Conservation (phyloP, 2,329 filamentous ascomycete species). For the Fusarium subtropicale region DNA sequence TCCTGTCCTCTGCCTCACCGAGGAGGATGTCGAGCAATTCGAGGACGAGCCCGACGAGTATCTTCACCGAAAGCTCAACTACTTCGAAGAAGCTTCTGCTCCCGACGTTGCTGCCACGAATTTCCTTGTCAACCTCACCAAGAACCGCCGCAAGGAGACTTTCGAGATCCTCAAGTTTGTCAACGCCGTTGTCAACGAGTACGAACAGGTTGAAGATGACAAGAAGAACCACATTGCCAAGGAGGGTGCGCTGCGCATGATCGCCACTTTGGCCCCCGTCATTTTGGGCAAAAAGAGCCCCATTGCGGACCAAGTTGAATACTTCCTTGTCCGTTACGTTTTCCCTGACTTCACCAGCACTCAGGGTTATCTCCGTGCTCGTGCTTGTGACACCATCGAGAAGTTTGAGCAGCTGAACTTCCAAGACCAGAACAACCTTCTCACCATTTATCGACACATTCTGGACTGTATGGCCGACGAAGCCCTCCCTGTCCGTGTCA, state of each 20-base stretch:
- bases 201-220: constrained; percentile 84
- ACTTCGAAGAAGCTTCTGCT: constrained; percentile 95
- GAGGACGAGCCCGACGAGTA: constrained; percentile 96
- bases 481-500: constrained; percentile 93
- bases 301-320: constrained; percentile 96
- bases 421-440: constrained; percentile 94
- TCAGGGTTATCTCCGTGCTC: constrained; percentile 91
- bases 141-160: constrained; percentile 93
- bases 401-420: constrained; percentile 98
- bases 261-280: constrained; percentile 91
- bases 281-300: constrained; percentile 98
- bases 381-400: constrained; percentile 96
- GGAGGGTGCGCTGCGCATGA: constrained; percentile 96
- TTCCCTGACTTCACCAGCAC: constrained; percentile 97
- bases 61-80: constrained; percentile 95
- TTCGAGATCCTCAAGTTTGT: constrained; percentile 95
- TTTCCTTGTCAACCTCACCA: constrained; percentile 94
- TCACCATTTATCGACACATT: constrained; percentile 96
- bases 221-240: constrained; percentile 96
- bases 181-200: constrained; percentile 93
- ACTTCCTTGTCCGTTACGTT: constrained; percentile 97
- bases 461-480: constrained; percentile 95
- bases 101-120: constrained; percentile 97
- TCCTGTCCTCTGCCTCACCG: constrained; percentile 90
- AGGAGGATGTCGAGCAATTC: constrained; percentile 94